Conservation (phyloP, 1,139 yeast genomes). For the Suhomyces chickasaworum region DNA sequence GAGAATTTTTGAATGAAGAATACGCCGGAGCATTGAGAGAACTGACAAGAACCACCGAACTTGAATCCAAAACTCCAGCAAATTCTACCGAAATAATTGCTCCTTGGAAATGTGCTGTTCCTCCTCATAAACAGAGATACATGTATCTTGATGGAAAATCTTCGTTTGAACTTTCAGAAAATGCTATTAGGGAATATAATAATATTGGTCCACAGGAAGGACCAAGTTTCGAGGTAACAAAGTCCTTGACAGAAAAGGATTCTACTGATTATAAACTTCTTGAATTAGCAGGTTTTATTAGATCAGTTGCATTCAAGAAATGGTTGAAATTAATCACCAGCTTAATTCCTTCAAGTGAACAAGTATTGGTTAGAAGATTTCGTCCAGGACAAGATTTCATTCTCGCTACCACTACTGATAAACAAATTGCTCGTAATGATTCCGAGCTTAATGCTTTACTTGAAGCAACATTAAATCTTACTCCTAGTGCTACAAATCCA, state of each 20-base stretch:
- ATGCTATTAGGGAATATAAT: slow-evolving; percentile 29
- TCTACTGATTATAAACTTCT: slow-evolving; percentile 40
- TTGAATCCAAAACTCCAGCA: slow-evolving; percentile 61
- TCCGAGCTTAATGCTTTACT: slow-evolving; percentile 52
- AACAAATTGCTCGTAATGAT: slow-evolving; percentile 41
- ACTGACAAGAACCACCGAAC: slow-evolving; percentile 53
- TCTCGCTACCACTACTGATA: slow-evolving; percentile 76
- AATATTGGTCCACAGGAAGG: slow-evolving; percentile 50
- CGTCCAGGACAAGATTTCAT: slow-evolving; percentile 96
- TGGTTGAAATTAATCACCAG: slow-evolving; percentile 71
- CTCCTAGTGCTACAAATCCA: slow-evolving; percentile 59
- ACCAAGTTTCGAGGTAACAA: slow-evolving; percentile 52
- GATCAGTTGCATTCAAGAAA: slow-evolving; percentile 63
- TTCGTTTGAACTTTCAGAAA: slow-evolving; percentile 30
- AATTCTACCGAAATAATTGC: slow-evolving; percentile 53
- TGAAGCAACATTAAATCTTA: slow-evolving; percentile 73
- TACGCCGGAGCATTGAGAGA: slow-evolving; percentile 50
- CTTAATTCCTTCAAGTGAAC: slow-evolving; percentile 65
- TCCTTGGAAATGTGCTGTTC: slow-evolving; percentile 92
- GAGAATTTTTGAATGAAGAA: slow-evolving; percentile 60
- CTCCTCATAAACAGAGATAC: slow-evolving; percentile 91
- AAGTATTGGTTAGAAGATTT: slow-evolving; percentile 76
- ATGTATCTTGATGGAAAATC: slow-evolving; percentile 77
- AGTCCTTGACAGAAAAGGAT: slow-evolving; percentile 14
- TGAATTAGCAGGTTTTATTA: slow-evolving; percentile 60